These are phyloP conservation scores for Acacia melanoxylon DNA, from an alignment of 306 rosid species.

Conservation along the genomic window DNA sequence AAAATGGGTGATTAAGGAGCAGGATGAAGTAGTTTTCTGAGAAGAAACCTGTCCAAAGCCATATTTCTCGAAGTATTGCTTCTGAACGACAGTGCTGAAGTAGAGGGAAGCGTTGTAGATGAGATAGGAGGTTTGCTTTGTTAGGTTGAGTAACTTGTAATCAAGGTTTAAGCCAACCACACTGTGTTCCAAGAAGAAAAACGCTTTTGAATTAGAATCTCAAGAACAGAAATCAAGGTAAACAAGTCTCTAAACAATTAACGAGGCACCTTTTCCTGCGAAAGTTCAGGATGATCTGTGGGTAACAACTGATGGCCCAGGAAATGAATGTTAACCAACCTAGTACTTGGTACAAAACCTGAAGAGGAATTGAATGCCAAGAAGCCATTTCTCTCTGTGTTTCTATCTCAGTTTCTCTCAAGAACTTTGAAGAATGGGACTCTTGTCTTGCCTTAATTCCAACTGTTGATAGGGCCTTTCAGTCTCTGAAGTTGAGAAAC, in stretches of 20 bases:
- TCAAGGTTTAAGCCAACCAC: conserved; percentile 88
- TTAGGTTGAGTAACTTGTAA: conserved; percentile 63
- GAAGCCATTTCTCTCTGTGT: conserved; percentile 46
- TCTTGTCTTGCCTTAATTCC: not conserved
- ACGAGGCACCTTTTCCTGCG: conserved; percentile 65
- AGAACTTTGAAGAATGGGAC: not conserved
- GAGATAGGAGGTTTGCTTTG: conserved; percentile 72
- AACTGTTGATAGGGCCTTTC: not conserved
- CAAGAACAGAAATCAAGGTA: not conserved
- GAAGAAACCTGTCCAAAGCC: conserved; percentile 63
- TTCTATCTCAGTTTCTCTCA: not conserved
- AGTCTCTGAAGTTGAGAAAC: not conserved
- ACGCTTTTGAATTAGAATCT: not conserved
- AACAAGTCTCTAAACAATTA: not conserved
- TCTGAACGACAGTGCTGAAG: conserved; percentile 71
- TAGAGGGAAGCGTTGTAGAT: conserved; percentile 79
- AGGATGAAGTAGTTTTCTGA: not conserved
- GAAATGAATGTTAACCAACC: conserved; percentile 77
- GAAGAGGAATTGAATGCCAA: conserved; percentile 74
- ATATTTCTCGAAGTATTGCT: conserved; percentile 66
- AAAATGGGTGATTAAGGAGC: not conserved
- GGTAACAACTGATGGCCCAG: conserved; percentile 64
- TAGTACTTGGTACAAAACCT: conserved; percentile 51
- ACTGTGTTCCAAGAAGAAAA: conserved; percentile 32
- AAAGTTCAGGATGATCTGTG: conserved; percentile 75